Conservation (phyloP, 768 basidiomycete species). For the Glaciozyma antarctica region DNA sequence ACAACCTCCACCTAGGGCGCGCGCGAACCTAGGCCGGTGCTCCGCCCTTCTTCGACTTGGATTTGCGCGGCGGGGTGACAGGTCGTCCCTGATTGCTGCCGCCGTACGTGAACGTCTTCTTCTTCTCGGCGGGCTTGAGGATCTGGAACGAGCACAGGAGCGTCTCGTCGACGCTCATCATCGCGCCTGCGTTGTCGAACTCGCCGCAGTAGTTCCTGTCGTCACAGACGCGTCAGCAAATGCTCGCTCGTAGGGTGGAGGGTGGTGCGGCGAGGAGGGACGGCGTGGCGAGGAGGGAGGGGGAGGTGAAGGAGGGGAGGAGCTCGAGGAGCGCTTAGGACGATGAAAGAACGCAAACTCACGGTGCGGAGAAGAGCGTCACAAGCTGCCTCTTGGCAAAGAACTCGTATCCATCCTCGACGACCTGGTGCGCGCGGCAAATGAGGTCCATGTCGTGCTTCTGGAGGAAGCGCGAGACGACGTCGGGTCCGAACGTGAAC, state of each 20-base stretch:
- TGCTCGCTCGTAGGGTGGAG: too few species aligned
- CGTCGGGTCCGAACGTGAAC: conserved; percentile 97
- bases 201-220: conserved; percentile 48
- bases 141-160: conserved; percentile 95
- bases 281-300: not conserved
- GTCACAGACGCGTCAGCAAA: not conserved
- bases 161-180: conserved; percentile 99
- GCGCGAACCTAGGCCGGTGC: too few species aligned
- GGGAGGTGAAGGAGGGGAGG: not conserved
- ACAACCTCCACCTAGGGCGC: too few species aligned
- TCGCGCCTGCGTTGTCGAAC: conserved; percentile 98
- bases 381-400: conserved; percentile 96
- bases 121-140: conserved; percentile 98
- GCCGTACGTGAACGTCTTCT: conserved; percentile 61
- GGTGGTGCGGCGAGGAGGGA: not conserved
- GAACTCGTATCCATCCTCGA: conserved; percentile 98
- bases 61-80: conserved; percentile 91
- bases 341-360: not conserved
- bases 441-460: conserved; percentile 99
- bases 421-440: conserved; percentile 97
- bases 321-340: conserved; percentile 1
- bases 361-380: conserved; percentile 88
- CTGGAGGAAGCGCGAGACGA: conserved; percentile 94
- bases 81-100: conserved; percentile 63
- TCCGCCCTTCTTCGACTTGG: conserved; percentile 75